Evolutionary conservation across 2,329 filamentous ascomycete species (phyloP).

Genomic region (Botryosphaeria dothidea): DNA sequence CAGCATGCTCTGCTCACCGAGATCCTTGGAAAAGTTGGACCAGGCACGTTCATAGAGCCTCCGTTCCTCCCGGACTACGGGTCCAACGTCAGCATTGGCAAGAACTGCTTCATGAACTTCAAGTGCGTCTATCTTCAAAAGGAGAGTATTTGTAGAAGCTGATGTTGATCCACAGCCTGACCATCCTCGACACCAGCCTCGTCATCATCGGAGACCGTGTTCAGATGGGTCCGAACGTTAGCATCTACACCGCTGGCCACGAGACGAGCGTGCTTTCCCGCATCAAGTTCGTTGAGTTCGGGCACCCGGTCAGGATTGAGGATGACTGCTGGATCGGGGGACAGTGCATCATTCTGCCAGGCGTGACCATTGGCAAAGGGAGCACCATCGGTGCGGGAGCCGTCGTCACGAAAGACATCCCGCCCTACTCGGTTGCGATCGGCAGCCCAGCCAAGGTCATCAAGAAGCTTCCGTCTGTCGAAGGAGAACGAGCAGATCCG

Average conservation of each 20-base stretch:
- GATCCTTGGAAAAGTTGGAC: not conserved
- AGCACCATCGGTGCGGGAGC: constrained; percentile 43
- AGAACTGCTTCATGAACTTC: constrained; percentile 6
- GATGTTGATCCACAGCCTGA: not conserved
- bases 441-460: constrained; percentile 24
- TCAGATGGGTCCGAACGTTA: not conserved
- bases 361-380: constrained; percentile 44
- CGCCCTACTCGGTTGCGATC: constrained; percentile 38
- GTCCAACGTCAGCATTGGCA: not conserved
- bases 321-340: constrained; percentile 17
- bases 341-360: constrained; percentile 37
- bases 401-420: constrained; percentile 44
- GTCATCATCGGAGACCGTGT: not conserved
- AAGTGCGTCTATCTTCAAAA: not conserved
- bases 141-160: too few relatives aligned
- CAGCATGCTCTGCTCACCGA: not conserved
- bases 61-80: not conserved
- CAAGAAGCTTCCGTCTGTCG: not conserved
- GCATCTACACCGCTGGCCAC: not conserved
- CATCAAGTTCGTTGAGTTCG: not conserved
- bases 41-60: not conserved
- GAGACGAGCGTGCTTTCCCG: not conserved
- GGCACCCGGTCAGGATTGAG: not conserved
- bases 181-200: not conserved
- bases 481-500: not conserved